Conservation (phyloP, 257 asterid species). For the Fraxinus pennsylvanica region DNA sequence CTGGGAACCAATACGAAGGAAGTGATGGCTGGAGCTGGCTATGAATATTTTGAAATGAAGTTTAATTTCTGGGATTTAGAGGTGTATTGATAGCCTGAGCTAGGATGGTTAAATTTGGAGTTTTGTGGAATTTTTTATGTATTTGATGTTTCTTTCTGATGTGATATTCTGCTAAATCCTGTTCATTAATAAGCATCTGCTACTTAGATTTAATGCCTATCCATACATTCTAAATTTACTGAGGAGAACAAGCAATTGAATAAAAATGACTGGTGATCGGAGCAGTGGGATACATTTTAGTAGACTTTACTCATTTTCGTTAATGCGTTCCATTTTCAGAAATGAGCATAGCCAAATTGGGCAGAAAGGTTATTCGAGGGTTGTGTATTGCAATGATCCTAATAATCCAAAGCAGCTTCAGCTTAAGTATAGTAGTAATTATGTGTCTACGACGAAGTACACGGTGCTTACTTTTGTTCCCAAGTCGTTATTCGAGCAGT, state of each 20-base stretch:
- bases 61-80: slow-evolving; percentile 30
- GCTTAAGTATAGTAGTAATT: slow-evolving; percentile 61
- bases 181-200: slow-evolving; percentile 1
- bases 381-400: slow-evolving; percentile 84
- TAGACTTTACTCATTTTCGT: slow-evolving; percentile 70
- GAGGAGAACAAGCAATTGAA: background rate
- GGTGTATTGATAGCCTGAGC: slow-evolving; percentile 24
- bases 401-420: slow-evolving; percentile 60
- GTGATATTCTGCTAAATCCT: slow-evolving; percentile 15
- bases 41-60: slow-evolving; percentile 31
- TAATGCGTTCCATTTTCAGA: slow-evolving; percentile 44
- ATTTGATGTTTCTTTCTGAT: background rate
- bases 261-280: slow-evolving; percentile 47
- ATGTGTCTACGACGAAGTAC: slow-evolving; percentile 90
- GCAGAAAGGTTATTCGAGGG: slow-evolving; percentile 76
- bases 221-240: background rate
- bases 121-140: background rate
- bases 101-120: slow-evolving; percentile 21
- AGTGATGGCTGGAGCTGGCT: slow-evolving; percentile 48
- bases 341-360: slow-evolving; percentile 80
- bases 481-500: slow-evolving; percentile 91
- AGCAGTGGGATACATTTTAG: slow-evolving; percentile 51
- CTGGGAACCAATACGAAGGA: slow-evolving; percentile 42
- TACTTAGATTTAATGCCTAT: background rate
- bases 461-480: slow-evolving; percentile 76